phyloP scores from a whole-genome alignment of 23 red algal genomes.

The Gracilaria vermiculophylla region DNA sequence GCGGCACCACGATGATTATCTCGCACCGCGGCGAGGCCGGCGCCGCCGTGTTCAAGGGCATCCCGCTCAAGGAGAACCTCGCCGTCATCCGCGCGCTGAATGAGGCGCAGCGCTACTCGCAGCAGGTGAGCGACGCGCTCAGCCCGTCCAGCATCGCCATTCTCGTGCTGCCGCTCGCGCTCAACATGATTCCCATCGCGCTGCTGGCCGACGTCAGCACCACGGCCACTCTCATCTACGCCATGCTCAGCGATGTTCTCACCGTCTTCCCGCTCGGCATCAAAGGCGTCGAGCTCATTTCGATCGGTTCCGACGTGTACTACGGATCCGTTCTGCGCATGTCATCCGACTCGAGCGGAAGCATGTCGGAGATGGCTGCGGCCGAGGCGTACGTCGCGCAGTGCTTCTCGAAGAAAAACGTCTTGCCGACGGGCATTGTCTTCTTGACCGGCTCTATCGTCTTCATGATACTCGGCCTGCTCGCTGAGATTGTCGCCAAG shows the following conservation, averaged over 20 bases:
- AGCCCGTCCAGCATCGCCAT: constrained; percentile 42
- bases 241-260: constrained; percentile 36
- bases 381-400: constrained; percentile 6
- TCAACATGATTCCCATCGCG: constrained; percentile 44
- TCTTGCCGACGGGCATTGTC: constrained; percentile 16
- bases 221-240: background rate
- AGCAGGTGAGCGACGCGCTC: constrained; percentile 33
- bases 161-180: constrained; percentile 6
- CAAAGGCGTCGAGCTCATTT: constrained; percentile 47
- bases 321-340: constrained; percentile 1
- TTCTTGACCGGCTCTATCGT: constrained; percentile 7
- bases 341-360: background rate
- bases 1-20: background rate
- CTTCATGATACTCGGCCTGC: constrained; percentile 4
- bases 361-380: background rate
- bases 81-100: constrained; percentile 13
- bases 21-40: background rate
- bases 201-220: constrained; percentile 19
- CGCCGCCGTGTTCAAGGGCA: background rate
- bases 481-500: constrained; percentile 20
- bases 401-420: background rate
- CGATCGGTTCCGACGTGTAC: background rate
- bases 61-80: constrained; percentile 2
- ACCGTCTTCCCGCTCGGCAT: constrained; percentile 19
- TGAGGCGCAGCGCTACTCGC: background rate